Base-by-base conservation (phyloP, 495 filamentous ascomycete genomes). In the Neurospora sp. region DNA sequence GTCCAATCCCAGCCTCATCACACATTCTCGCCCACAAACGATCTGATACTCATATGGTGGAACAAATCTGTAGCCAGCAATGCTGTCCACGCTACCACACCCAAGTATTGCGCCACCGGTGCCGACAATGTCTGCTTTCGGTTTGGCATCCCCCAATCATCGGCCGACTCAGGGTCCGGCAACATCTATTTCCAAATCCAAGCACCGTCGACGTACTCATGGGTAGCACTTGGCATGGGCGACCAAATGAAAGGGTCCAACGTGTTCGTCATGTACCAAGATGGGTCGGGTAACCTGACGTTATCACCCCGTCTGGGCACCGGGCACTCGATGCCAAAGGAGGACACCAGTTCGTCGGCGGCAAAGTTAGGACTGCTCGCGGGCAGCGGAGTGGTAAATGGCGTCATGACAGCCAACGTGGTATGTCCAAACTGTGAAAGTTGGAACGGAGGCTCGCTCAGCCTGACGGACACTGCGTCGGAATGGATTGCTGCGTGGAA, bases 401-500 rank as follows among this genome's bases (percentile, higher is more conserved):
- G 82, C 20, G 83, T 83, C 38, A 89, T 93, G 85, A 86, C 87
- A 40, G 91, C 90, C 69, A 92, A 91, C 78, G 79, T 93, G 40
- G 83, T 72, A 20, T 86, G 84, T 75, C 72, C 76, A 27, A 84
- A 84, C 75, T 86, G 85, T 73, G 79, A 83, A 42, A 74, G 79
- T 78, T 90, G 88, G 80, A 81, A 84, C 69, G 89, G 83, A 40
- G 93, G 92, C 4, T 79, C 79, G 73, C 90, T 92, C 86, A 83
- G 78, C 12, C 83, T 88, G n/a, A 84, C 74, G 27, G 76, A 85
- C 74, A 78, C 84, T 1, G 79, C 76, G 8, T 85, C 86, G 23
- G 76, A 81, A 14, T 95, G 92, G 88, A 91, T 97, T 74, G 90
- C 85, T 77, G 91, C 90, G 2, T 85, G 86, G 79, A 89, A 88